Evolutionary conservation across 1,284 basidiomycete species (phyloP), one percentile per base, ranked within the genome.

Genomic region (Leccinum huronense): DNA sequence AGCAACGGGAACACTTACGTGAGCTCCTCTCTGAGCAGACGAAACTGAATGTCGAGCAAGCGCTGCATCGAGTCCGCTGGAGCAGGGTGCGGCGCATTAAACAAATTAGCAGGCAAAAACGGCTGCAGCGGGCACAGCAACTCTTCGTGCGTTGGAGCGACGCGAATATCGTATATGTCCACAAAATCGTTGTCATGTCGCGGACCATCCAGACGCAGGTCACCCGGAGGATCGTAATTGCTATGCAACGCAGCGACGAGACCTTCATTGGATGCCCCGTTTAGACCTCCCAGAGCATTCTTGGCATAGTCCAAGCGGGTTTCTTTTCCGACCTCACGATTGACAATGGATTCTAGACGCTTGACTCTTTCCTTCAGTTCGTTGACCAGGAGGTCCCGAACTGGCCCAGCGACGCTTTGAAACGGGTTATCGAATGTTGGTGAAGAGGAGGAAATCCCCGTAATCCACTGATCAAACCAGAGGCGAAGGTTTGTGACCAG

Each of bases 1-100:
- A 16, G 11, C 42, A 23, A 23, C 27, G n/a, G 8, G 11, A 1
- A 33, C 16, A 77, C 84, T 40, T 71, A 87, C 87, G 81, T 85
- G 14, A 89, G 73, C 66, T 91, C 89, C 65, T 89, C 89, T 38
- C 89, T 79, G 48, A 91, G 74, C 0, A 91, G 79, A 34, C 90
- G 83, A 70, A 89, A 91, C 67, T 91, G 87, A 3, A 87, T 81
- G 62, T 91, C 90, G 7, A 90, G 73, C n/a, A 86, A 74, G 11
- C 83, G 77, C 60, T 87, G 80, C 82, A 89, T 87, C 31, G 83
- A 84, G 14, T 80, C 79, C 5, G 73, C 63, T 0, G 82, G 81
- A 31, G 81, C 78, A 62, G 82, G 86, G 70, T 91, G 89, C 0
- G 85, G 88, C 0, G 87, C 88, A 7, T 75, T 79, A 23, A 78